A percentile compares a stretch with the other conserved stretches of the same genome.
Evolutionary conservation across 352 stramenopile species (phyloP).

Genomic region (Achlya hypogyna): DNA sequence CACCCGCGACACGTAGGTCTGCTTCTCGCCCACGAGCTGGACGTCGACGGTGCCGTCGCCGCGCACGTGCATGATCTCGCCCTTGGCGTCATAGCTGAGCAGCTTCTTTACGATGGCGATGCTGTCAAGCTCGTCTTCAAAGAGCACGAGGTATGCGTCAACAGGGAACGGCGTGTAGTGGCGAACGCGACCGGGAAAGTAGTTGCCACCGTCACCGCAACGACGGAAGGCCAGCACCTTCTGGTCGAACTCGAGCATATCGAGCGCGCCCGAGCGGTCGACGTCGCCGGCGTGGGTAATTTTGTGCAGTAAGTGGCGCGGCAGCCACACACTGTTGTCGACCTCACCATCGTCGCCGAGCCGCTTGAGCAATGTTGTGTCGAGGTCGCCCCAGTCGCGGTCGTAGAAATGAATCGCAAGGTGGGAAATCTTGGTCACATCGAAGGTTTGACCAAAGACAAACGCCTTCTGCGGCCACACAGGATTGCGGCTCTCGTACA

Average conservation of each 20-base stretch:
- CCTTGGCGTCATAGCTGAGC: slow-evolving; percentile 48
- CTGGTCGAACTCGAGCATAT: slow-evolving; percentile 49
- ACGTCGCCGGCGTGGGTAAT: slow-evolving; percentile 39
- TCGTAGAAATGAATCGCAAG: slow-evolving; percentile 63
- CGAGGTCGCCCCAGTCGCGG: slow-evolving; percentile 35
- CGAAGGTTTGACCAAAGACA: slow-evolving; percentile 45
- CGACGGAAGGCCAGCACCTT: slow-evolving; percentile 54
- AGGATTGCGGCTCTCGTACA: slow-evolving; percentile 51
- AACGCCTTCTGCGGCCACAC: slow-evolving; percentile 56
- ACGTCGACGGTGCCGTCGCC: slow-evolving; percentile 51
- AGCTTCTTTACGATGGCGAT: slow-evolving; percentile 52
- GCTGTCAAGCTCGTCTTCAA: slow-evolving; percentile 44
- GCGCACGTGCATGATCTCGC: slow-evolving; percentile 38
- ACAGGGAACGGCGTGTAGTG: slow-evolving; percentile 39
- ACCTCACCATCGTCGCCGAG: slow-evolving; percentile 34
- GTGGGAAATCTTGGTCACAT: slow-evolving; percentile 43
- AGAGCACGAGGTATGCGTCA: slow-evolving; percentile 44
- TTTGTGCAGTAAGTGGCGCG: slow-evolving; percentile 44
- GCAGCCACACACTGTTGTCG: slow-evolving; percentile 27
- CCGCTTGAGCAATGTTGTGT: slow-evolving; percentile 24
- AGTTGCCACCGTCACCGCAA: slow-evolving; percentile 38
- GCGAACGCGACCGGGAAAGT: slow-evolving; percentile 44
- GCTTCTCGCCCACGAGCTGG: slow-evolving; percentile 21
- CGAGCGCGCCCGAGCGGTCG: slow-evolving; percentile 32
- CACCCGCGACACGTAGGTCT: slow-evolving; percentile 26